Conservation (phyloP, 2,329 filamentous ascomycete genomes). For the Curvularia lunata region DNA sequence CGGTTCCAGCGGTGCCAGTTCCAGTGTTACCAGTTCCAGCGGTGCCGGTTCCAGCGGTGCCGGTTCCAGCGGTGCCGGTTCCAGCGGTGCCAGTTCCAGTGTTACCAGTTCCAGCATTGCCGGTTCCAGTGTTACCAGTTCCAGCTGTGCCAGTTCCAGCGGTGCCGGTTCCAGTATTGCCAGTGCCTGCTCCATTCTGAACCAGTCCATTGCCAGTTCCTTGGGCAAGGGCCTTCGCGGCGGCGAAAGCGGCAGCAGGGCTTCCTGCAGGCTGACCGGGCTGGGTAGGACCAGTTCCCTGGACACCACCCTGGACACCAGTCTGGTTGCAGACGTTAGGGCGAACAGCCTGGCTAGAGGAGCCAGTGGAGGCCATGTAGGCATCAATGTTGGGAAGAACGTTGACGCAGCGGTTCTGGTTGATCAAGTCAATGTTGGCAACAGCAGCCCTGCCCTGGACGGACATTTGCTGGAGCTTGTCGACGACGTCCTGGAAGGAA, state of each 20-base stretch:
- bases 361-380: constrained; percentile 46
- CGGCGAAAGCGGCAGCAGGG: constrained; percentile 40
- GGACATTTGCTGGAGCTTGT: constrained; percentile 48
- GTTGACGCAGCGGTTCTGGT: constrained; percentile 48
- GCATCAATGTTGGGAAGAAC: constrained; percentile 48
- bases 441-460: constrained; percentile 42
- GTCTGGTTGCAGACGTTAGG: constrained; percentile 43
- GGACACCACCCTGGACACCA: constrained; percentile 44
- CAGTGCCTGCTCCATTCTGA: constrained; percentile 21
- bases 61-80: too few relatives aligned
- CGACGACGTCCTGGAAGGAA: constrained; percentile 49
- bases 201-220: constrained; percentile 41
- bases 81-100: too few relatives aligned
- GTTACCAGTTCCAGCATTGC: too few relatives aligned
- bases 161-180: constrained; percentile 1
- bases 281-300: constrained; percentile 37
- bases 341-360: constrained; percentile 37
- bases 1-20: neutral
- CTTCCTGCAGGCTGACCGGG: constrained; percentile 40
- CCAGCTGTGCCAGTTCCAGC: neutral
- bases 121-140: too few relatives aligned
- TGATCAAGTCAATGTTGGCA: constrained; percentile 46
- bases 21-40: constrained; percentile 1
- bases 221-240: constrained; percentile 34
- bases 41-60: neutral